Percentiles rank a stretch among this genome's conserved stretches.
Conservation (phyloP, 129 eudicot genomes). For the Sambucus nigra region DNA sequence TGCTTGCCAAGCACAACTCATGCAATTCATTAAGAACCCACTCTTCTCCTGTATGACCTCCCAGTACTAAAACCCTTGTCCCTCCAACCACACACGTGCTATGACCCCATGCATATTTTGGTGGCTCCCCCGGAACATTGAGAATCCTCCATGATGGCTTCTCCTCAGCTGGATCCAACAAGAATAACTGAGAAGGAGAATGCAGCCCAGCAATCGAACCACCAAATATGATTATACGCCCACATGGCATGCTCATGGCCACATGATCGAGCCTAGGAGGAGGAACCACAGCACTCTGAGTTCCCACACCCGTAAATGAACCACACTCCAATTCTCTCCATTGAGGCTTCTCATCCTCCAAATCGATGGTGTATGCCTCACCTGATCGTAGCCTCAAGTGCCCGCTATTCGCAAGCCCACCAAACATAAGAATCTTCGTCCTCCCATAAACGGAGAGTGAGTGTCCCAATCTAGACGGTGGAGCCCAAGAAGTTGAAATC, state of each 20-base stretch:
- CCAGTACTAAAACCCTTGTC: constrained; percentile 76
- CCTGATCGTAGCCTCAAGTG: constrained; percentile 73
- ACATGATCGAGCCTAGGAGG: constrained; percentile 91
- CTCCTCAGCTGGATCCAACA: constrained; percentile 75
- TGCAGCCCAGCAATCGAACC: constrained; percentile 85
- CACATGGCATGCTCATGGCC: constrained; percentile 85
- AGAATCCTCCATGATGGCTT: constrained; percentile 73
- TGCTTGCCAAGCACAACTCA: constrained; percentile 73
- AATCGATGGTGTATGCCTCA: constrained; percentile 64
- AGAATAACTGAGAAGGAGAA: constrained; percentile 73
- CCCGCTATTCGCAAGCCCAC: constrained; percentile 85
- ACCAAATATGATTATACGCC: constrained; percentile 73
- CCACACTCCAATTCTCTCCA: constrained; percentile 80
- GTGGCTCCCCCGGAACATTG: constrained; percentile 73
- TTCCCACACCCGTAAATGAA: constrained; percentile 62
- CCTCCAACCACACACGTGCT: constrained; percentile 90
- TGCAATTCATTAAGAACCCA: constrained; percentile 87
- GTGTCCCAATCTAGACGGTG: constrained; percentile 79
- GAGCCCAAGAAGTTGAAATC: constrained; percentile 55
- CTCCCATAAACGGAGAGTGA: constrained; percentile 75
- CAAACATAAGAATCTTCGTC: constrained; percentile 76
- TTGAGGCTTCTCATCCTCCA: constrained; percentile 57
- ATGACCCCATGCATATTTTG: constrained; percentile 89
- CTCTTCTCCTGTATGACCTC: constrained; percentile 85
- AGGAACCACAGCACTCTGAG: constrained; percentile 70